These are phyloP conservation scores for Leishmania amazonensis DNA, from an alignment of 208 protist species.

Conservation along the genomic window DNA sequence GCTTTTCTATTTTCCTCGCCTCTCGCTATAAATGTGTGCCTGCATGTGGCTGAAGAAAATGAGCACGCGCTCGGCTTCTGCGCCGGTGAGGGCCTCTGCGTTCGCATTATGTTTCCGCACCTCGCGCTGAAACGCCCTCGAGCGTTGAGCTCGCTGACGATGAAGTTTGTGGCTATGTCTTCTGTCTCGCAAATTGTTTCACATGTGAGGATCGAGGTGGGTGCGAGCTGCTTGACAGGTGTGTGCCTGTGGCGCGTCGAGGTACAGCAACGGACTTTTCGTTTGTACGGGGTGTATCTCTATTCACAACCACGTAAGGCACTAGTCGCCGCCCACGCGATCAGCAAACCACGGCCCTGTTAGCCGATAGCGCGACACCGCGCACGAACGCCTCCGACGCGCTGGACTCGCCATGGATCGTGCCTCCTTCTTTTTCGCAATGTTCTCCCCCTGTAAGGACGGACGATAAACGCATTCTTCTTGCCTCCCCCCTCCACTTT, in stretches of 20 bases:
- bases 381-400: background rate
- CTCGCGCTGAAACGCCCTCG: background rate
- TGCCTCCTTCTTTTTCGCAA: too few relatives aligned
- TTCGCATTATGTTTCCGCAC: background rate
- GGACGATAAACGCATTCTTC: background rate
- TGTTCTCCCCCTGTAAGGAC: background rate
- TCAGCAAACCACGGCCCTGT: background rate
- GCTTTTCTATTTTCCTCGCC: background rate
- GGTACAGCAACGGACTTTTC: background rate
- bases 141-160: background rate
- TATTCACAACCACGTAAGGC: background rate
- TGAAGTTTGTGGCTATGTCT: background rate
- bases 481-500: background rate
- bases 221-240: background rate
- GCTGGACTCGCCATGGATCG: background rate
- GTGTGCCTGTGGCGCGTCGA: background rate
- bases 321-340: background rate
- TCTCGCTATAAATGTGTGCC: background rate
- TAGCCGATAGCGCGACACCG: background rate
- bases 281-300: background rate
- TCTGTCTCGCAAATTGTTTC: background rate
- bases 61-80: background rate
- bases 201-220: background rate
- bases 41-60: background rate
- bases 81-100: background rate